phyloP scores from a whole-genome alignment of 805 yeast species.

The Pichia manshurica region DNA sequence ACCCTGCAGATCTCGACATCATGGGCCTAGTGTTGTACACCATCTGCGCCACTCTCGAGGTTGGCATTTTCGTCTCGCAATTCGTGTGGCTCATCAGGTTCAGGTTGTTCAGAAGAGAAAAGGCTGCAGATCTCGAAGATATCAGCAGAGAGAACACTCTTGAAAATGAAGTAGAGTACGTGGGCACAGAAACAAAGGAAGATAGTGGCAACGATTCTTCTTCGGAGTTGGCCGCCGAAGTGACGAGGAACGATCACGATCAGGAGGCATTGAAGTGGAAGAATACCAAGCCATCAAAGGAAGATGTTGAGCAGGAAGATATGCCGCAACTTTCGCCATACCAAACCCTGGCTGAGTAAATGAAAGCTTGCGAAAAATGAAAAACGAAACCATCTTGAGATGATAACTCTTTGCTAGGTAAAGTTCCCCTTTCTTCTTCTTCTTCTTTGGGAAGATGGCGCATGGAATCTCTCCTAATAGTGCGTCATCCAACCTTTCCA shows the following conservation, averaged over 20 bases:
- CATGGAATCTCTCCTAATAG: too few relatives aligned
- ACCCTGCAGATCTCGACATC: constrained; percentile 52
- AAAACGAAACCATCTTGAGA: too few relatives aligned
- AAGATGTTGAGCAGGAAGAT: not conserved
- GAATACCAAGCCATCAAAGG: not conserved
- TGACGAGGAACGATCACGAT: too few relatives aligned
- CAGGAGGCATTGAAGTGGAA: too few relatives aligned
- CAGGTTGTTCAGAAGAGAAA: constrained; percentile 18
- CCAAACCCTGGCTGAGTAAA: not conserved
- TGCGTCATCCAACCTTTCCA: too few relatives aligned
- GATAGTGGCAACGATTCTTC: not conserved
- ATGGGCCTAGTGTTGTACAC: constrained; percentile 75
- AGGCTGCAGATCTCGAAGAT: constrained; percentile 1
- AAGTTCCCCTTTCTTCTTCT: too few relatives aligned
- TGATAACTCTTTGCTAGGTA: too few relatives aligned
- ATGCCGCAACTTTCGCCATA: not conserved
- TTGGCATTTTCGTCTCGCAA: constrained; percentile 72
- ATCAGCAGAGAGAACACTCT: not conserved
- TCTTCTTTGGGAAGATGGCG: too few relatives aligned
- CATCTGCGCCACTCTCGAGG: constrained; percentile 66
- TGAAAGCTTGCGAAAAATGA: too few relatives aligned
- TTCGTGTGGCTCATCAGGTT: constrained; percentile 58
- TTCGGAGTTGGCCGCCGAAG: too few relatives aligned
- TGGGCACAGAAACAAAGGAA: not conserved
- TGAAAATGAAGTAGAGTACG: not conserved